Conservation (phyloP, 371 early-diverging fungal species). For the Phascolomyces articulosus region DNA sequence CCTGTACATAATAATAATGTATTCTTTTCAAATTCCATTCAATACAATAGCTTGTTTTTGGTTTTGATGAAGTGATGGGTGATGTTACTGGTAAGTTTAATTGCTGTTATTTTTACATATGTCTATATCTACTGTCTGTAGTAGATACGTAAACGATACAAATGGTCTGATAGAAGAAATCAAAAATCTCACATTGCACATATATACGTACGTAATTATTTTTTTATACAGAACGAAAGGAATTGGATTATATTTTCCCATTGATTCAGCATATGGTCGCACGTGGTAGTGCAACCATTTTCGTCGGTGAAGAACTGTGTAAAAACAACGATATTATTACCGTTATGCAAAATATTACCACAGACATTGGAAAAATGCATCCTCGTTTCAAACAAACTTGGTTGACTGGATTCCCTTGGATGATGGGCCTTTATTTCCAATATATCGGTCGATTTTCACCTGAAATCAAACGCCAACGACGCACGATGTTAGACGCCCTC, state of each 20-base stretch:
- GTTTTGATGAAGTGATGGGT: background rate
- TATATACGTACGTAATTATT: too few species aligned
- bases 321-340: conserved; percentile 14
- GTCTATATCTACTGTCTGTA: too few species aligned
- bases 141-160: too few species aligned
- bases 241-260: conserved; percentile 10
- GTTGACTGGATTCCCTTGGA: conserved; percentile 13
- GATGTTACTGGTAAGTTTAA: background rate
- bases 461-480: background rate
- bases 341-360: conserved; percentile 20
- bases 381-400: background rate
- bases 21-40: too few species aligned
- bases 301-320: conserved; percentile 18
- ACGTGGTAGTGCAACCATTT: conserved; percentile 18
- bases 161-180: too few species aligned
- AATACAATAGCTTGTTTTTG: background rate
- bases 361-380: conserved; percentile 9
- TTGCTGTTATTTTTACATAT: too few species aligned
- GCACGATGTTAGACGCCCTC: background rate
- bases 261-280: conserved; percentile 16
- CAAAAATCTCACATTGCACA: too few species aligned
- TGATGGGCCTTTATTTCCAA: background rate
- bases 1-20: too few species aligned
- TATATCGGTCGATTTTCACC: background rate
- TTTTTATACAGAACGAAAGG: background rate